Evolutionary conservation across 139 green algal genomes (phyloP).

Genomic region (Picochlorum sp.): DNA sequence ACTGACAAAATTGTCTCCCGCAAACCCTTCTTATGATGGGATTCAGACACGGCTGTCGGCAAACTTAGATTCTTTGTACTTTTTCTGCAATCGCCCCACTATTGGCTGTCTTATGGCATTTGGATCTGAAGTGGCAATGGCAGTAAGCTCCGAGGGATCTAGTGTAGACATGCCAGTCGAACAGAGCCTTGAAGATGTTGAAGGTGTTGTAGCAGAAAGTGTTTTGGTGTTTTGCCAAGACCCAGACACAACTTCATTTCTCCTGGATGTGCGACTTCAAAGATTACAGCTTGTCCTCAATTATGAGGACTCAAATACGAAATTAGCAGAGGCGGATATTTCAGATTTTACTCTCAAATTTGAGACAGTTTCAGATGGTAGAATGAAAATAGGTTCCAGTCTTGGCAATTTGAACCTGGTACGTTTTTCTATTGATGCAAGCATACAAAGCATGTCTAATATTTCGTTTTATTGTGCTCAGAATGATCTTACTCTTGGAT

Average conservation of each 20-base stretch:
- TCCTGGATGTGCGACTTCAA: constrained; percentile 29
- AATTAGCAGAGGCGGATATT: constrained; percentile 34
- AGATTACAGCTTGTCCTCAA: constrained; percentile 48
- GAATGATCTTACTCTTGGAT: constrained; percentile 19
- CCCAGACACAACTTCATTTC: constrained; percentile 25
- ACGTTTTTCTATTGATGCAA: background rate
- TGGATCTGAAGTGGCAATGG: constrained; percentile 54
- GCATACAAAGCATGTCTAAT: constrained; percentile 26
- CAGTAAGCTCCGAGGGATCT: background rate
- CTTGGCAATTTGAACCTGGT: constrained; percentile 5
- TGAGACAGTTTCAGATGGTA: background rate
- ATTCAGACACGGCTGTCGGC: constrained; percentile 57
- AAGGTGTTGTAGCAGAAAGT: background rate
- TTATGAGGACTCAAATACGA: constrained; percentile 41
- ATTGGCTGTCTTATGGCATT: constrained; percentile 80
- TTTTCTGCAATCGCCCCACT: constrained; percentile 80
- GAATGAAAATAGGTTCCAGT: constrained; percentile 1
- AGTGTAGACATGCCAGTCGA: too few species aligned
- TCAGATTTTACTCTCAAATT: constrained; percentile 10
- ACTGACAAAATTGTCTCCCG: constrained; percentile 21
- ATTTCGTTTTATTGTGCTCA: constrained; percentile 21
- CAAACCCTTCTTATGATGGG: constrained; percentile 16
- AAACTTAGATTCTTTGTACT: constrained; percentile 49
- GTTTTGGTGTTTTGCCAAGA: constrained; percentile 9
- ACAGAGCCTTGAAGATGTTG: background rate